A percentile compares a stretch with the other conserved stretches of the same genome.
These are phyloP conservation scores for Candida maltosa DNA, from an alignment of 805 yeast genomes.

Conservation along the genomic window DNA sequence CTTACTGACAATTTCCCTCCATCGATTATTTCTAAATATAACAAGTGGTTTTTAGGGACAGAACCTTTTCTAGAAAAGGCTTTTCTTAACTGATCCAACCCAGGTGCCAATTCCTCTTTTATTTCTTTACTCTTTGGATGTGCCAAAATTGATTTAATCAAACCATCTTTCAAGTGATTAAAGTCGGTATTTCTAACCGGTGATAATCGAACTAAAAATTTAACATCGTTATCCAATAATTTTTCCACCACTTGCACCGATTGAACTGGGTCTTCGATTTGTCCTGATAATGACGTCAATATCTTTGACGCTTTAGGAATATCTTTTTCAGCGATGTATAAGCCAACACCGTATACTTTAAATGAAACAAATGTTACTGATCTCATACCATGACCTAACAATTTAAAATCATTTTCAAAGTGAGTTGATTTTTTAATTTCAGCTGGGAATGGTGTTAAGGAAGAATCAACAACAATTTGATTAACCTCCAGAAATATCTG, in stretches of 20 bases:
- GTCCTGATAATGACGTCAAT: conserved; percentile 26
- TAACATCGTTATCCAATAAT: conserved; percentile 56
- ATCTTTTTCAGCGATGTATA: conserved; percentile 70
- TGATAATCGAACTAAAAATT: conserved; percentile 69
- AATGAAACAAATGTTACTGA: conserved; percentile 78
- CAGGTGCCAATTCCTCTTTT: conserved; percentile 44
- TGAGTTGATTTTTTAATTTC: conserved; percentile 12
- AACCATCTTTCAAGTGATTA: conserved; percentile 84
- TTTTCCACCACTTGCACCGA: conserved; percentile 54
- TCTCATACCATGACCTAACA: conserved; percentile 80
- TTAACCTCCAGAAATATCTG: too few relatives aligned
- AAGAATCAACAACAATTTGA: conserved; percentile 43
- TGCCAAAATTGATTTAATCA: conserved; percentile 74
- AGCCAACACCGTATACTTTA: conserved; percentile 84
- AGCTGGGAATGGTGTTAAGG: conserved; percentile 49
- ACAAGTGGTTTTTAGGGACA: conserved; percentile 70
- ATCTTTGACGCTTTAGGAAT: conserved; percentile 27
- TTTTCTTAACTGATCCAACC: conserved; percentile 63
- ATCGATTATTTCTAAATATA: conserved; percentile 53
- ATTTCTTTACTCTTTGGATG: conserved; percentile 53
- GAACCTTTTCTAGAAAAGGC: conserved; percentile 61
- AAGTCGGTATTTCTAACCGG: conserved; percentile 92
- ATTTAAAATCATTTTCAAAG: conserved; percentile 38
- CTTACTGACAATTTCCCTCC: conserved; percentile 25
- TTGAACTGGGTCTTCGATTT: conserved; percentile 44